Evolutionary conservation across 805 yeast species (phyloP).

Genomic region (Saccharomycopsis schoenii): DNA sequence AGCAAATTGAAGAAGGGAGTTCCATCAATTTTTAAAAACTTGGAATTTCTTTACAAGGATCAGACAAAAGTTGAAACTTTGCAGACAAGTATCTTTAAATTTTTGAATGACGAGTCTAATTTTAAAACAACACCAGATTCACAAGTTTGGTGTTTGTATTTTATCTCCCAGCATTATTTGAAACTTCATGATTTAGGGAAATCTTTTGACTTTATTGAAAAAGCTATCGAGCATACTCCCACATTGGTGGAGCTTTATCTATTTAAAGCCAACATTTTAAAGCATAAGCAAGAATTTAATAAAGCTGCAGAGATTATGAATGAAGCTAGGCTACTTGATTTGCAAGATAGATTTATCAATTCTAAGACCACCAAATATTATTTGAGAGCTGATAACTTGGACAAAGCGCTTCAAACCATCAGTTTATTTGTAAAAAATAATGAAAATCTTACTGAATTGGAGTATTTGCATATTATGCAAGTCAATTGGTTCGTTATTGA

Average conservation of each 20-base stretch:
- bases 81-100: slow-evolving; percentile 44
- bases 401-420: slow-evolving; percentile 63
- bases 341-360: slow-evolving; percentile 87
- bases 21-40: slow-evolving; percentile 80
- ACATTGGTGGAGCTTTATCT: slow-evolving; percentile 76
- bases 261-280: slow-evolving; percentile 69
- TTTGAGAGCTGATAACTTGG: slow-evolving; percentile 63
- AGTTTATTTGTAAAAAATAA: slow-evolving; percentile 82
- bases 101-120: slow-evolving; percentile 24
- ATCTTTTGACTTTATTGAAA: slow-evolving; percentile 50
- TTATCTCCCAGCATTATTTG: slow-evolving; percentile 69
- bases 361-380: slow-evolving; percentile 79
- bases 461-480: slow-evolving; percentile 82
- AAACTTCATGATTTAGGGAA: slow-evolving; percentile 39
- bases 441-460: slow-evolving; percentile 69
- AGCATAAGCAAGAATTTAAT: slow-evolving; percentile 52
- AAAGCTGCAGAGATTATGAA: slow-evolving; percentile 61
- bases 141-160: slow-evolving; percentile 62
- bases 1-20: slow-evolving; percentile 68
- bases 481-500: slow-evolving; percentile 84
- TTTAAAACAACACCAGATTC: slow-evolving; percentile 25
- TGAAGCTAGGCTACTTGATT: slow-evolving; percentile 63
- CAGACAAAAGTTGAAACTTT: slow-evolving; percentile 31
- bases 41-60: slow-evolving; percentile 66
- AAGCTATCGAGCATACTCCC: slow-evolving; percentile 66